phyloP scores from a whole-genome alignment of 192 early-diverging fungal species.

The Gamsiella multidivaricata region DNA sequence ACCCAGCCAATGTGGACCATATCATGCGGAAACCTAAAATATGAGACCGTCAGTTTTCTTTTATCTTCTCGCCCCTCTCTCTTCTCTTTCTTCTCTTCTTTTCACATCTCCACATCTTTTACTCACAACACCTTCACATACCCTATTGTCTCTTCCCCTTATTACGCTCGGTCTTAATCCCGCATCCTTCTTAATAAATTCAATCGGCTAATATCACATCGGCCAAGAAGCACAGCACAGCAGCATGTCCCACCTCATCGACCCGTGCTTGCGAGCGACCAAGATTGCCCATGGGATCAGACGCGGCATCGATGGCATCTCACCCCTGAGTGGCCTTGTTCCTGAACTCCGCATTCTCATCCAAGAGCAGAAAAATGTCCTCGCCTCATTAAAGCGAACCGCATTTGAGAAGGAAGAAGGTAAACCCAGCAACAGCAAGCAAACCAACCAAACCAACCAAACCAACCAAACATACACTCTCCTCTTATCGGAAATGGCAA shows the following conservation, averaged over 20 bases:
- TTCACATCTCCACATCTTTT: not conserved
- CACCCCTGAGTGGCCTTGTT: slow-evolving; percentile 49
- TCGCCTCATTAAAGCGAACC: slow-evolving; percentile 40
- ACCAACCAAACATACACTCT: not conserved
- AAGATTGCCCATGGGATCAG: slow-evolving; percentile 52
- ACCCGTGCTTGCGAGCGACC: slow-evolving; percentile 49
- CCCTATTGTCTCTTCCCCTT: no score
- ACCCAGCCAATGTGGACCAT: no score
- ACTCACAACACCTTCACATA: no score
- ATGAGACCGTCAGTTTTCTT: not conserved
- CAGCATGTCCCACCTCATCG: slow-evolving; percentile 43
- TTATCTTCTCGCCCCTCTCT: not conserved
- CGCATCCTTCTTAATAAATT: not conserved
- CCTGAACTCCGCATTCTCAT: slow-evolving; percentile 49
- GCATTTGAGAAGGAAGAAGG: slow-evolving; percentile 54
- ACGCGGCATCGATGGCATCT: slow-evolving; percentile 49
- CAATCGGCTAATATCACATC: no score
- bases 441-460: not conserved
- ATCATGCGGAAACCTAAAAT: not conserved
- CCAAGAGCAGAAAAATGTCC: slow-evolving; percentile 52
- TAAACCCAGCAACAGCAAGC: not conserved
- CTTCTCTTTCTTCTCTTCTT: not conserved
- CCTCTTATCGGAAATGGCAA: no score
- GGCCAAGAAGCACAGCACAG: no score
- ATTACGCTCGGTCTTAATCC: not conserved